Evolutionary conservation across 805 yeast genomes (phyloP).

Genomic region (Candida broadrunensis): DNA sequence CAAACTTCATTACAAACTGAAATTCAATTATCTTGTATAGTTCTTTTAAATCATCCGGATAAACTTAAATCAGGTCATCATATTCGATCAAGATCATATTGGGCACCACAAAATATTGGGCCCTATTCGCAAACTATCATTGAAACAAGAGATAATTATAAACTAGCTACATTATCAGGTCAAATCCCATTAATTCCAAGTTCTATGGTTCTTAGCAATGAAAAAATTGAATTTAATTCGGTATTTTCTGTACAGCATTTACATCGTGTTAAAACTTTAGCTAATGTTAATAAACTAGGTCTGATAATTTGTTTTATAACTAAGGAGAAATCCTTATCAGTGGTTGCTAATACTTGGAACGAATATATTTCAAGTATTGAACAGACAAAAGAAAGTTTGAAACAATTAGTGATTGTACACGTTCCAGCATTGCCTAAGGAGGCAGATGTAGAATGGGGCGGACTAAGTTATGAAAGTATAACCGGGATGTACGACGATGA

Average conservation of each 20-base stretch:
- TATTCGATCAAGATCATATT: conserved; percentile 88
- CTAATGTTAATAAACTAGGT: conserved; percentile 44
- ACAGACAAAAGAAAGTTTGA: conserved; percentile 13
- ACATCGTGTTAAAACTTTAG: conserved; percentile 55
- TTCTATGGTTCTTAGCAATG: conserved; percentile 49
- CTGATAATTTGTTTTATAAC: conserved; percentile 57
- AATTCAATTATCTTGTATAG: conserved; percentile 62
- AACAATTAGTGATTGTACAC: conserved; percentile 47
- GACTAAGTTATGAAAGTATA: conserved; percentile 45
- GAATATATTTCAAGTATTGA: conserved; percentile 26
- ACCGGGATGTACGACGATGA: conserved; percentile 38
- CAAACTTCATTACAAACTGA: conserved; percentile 49
- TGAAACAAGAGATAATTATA: conserved; percentile 35
- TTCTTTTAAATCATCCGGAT: conserved; percentile 21
- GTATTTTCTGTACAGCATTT: conserved; percentile 74
- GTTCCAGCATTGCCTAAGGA: conserved; percentile 59
- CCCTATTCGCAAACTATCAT: conserved; percentile 88
- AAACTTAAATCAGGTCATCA: conserved; percentile 66
- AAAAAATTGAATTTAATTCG: conserved; percentile 30
- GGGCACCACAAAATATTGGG: conserved; percentile 99
- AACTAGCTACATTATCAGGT: conserved; percentile 70
- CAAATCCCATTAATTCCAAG: conserved; percentile 85
- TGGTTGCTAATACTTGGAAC: conserved; percentile 44
- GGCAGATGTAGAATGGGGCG: conserved; percentile 77
- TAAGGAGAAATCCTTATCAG: conserved; percentile 18